Percentiles rank a stretch among this genome's conserved stretches.
Conservation (phyloP, 441 rosid genomes). For the Isatis lusitanica region DNA sequence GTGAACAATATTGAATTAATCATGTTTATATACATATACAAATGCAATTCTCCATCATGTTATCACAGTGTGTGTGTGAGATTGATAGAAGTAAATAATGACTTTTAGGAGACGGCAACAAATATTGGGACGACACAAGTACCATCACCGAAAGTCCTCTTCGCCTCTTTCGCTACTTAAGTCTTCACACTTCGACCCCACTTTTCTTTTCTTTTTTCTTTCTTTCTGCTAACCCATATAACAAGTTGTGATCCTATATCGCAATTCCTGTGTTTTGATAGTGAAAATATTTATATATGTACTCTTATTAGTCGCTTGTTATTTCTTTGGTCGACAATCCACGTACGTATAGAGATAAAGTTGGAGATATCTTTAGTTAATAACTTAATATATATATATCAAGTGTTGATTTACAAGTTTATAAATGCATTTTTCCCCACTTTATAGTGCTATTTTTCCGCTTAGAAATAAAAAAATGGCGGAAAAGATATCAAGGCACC, state of each 20-base stretch:
- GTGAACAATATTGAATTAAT: neutral
- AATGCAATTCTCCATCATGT: constrained; percentile 19
- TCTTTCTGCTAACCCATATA: neutral
- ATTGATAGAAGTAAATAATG: constrained; percentile 17
- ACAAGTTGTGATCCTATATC: neutral
- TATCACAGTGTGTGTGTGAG: constrained; percentile 4
- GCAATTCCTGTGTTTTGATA: neutral
- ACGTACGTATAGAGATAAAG: neutral
- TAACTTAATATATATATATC: neutral
- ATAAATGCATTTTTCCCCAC: constrained; percentile 1
- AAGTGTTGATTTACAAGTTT: neutral
- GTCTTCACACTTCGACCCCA: constrained; percentile 25
- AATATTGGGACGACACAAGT: constrained; percentile 30
- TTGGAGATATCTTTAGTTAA: neutral
- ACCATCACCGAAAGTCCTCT: constrained; percentile 35
- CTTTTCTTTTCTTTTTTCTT: neutral
- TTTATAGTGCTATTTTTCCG: constrained; percentile 6
- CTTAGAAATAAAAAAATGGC: neutral
- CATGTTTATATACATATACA: neutral
- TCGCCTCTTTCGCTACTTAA: constrained; percentile 14
- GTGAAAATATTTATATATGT: neutral
- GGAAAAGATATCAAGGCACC: neutral
- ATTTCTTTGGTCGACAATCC: neutral
- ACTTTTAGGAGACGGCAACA: constrained; percentile 17
- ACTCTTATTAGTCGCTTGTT: neutral